Evolutionary conservation across 805 yeast genomes (phyloP), one percentile per base, ranked within the genome.

Genomic region (Grigorovia transvaalensis): DNA sequence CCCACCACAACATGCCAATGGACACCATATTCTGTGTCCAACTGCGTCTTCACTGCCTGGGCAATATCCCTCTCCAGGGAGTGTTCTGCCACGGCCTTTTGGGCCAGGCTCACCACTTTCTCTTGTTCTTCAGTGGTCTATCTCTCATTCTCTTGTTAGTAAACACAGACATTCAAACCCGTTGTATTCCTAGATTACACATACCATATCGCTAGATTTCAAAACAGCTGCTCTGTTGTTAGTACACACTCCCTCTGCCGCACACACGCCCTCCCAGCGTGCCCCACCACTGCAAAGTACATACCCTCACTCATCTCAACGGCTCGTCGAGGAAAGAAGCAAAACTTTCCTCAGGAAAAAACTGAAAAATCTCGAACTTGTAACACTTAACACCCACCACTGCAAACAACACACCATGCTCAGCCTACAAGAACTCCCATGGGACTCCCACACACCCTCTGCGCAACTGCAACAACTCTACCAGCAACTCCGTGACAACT

Each of bases 1-100:
- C 93, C 95, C 50, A 84, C 89, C 48, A 86, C 76, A 2, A 84
- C 87, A 64, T 86, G 91, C 95, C 93, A 86, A 43, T 87, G 79
- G 30, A 81, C 76, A 0, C 90, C 91, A 53, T 74, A 78, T 46
- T 73, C 66, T 47, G 75, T 74, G 63, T 85, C 93, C 66, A 85
- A 66, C 48, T 74, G 73, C 58, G 82, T 82, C 70, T 85, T 86
- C 54, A 85, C 67, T 51, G 68, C 71, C 0, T 81, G 75, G 15
- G 93, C 90, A 41, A 84, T 71, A 50, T 85, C 91, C 23, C 69
- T 54, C 49, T 67, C 71, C 46, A 66, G 44, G 23, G 38, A 49
- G 38, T 55, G 57, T 8, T 59, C 57, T 9, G 54, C 52, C 48
- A 60, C 51, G 18, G 66, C 64, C 12, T 60, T 61, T 27, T 51